Conservation (phyloP, 192 early-diverging fungal species). For the Mortierella hygrophila region DNA sequence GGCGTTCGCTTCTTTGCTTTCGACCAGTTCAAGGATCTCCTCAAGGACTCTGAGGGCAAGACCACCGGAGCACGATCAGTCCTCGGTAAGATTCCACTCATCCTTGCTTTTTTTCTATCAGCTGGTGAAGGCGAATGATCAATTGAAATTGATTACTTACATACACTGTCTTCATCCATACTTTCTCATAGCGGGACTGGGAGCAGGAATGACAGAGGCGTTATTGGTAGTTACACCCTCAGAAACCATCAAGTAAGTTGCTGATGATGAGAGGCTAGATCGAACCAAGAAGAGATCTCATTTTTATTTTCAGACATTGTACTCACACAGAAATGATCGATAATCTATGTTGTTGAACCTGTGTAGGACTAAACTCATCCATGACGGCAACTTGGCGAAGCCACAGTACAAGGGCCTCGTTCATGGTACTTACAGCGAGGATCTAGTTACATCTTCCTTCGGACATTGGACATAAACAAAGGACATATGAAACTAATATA, state of each 20-base stretch:
- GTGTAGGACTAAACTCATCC: slow-evolving; percentile 90
- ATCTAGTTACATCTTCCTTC: not conserved
- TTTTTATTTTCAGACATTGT: not conserved
- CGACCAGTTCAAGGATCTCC: slow-evolving; percentile 81
- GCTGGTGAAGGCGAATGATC: not conserved
- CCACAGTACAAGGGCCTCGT: slow-evolving; percentile 85
- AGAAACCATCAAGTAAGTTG: slow-evolving; percentile 91
- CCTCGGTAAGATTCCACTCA: slow-evolving; percentile 52
- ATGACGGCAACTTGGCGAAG: slow-evolving; percentile 81
- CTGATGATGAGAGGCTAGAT: not conserved
- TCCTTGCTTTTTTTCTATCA: not conserved
- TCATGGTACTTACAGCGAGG: slow-evolving; percentile 66
- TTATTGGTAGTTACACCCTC: slow-evolving; percentile 90
- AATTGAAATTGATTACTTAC: not conserved
- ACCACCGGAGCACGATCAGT: slow-evolving; percentile 75
- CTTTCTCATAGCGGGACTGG: slow-evolving; percentile 74
- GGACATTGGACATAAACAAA: not conserved
- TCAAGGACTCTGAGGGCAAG: slow-evolving; percentile 81
- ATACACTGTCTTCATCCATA: not conserved
- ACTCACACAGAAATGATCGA: not conserved
- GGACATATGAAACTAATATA: not conserved
- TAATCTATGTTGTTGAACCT: not conserved
- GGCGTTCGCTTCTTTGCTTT: slow-evolving; percentile 94
- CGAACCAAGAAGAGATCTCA: not conserved
- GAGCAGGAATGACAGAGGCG: slow-evolving; percentile 92